Conservation (phyloP, 768 basidiomycete genomes). For the Tylopilus subfusipes region DNA sequence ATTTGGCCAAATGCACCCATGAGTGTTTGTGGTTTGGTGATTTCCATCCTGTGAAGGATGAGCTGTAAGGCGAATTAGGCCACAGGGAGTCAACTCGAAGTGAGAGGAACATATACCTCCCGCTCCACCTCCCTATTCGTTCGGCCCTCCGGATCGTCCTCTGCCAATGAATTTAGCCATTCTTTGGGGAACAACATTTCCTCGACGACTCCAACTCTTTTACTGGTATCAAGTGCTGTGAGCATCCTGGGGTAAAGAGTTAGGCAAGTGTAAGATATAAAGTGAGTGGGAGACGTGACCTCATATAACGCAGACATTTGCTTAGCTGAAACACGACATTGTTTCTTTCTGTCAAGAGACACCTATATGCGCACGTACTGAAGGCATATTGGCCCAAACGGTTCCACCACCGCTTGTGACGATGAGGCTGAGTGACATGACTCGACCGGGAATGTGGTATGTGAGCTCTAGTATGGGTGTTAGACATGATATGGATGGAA, state of each 20-base stretch:
- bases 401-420: constrained; percentile 70
- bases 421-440: constrained; percentile 59
- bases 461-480: constrained; percentile 54
- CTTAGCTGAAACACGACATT: constrained; percentile 33
- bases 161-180: constrained; percentile 59
- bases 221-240: constrained; percentile 37
- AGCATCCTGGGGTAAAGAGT: constrained; percentile 31
- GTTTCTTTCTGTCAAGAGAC: neutral
- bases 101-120: constrained; percentile 38
- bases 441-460: constrained; percentile 58
- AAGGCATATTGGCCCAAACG: constrained; percentile 57
- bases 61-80: constrained; percentile 33
- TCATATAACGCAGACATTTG: constrained; percentile 36
- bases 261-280: neutral
- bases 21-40: constrained; percentile 57
- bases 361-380: constrained; percentile 39
- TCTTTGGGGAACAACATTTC: constrained; percentile 54
- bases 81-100: no score
- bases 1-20: constrained; percentile 70
- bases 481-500: neutral
- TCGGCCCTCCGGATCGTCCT: constrained; percentile 50
- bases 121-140: constrained; percentile 63
- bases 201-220: constrained; percentile 49
- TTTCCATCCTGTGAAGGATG: constrained; percentile 42
- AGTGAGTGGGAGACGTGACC: constrained; percentile 18